A percentile compares a stretch with the other conserved stretches of the same genome.
These are phyloP conservation scores for Tricharina praecox DNA, from an alignment of 495 filamentous ascomycete genomes.

Conservation along the genomic window DNA sequence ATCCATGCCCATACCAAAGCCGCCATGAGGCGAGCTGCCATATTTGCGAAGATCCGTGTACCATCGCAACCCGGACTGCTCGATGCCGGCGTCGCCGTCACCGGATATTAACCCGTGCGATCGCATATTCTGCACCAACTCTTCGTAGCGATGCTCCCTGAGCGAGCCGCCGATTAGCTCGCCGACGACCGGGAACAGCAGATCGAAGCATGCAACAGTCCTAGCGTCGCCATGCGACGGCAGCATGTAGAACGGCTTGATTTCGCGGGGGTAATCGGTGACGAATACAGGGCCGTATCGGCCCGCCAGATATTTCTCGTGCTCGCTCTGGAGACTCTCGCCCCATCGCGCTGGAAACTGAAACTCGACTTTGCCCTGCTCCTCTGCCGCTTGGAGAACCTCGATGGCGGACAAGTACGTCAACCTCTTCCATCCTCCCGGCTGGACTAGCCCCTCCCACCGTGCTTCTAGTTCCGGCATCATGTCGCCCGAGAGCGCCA, in stretches of 20 bases:
- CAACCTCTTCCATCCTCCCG: slow-evolving; percentile 55
- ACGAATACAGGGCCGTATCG: slow-evolving; percentile 68
- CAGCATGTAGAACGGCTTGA: slow-evolving; percentile 96
- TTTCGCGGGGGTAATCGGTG: slow-evolving; percentile 67
- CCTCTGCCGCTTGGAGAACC: slow-evolving; percentile 43
- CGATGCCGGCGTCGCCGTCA: slow-evolving; percentile 17
- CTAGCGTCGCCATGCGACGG: slow-evolving; percentile 10
- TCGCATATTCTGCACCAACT: slow-evolving; percentile 59
- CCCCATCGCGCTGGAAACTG: slow-evolving; percentile 50
- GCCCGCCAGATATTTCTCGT: slow-evolving; percentile 75
- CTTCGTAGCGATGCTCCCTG: slow-evolving; percentile 66
- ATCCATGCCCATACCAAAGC: slow-evolving; percentile 90
- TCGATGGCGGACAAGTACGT: slow-evolving; percentile 69
- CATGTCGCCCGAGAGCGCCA: slow-evolving; percentile 22
- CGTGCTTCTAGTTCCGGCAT: slow-evolving; percentile 37
- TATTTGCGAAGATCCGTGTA: slow-evolving; percentile 88
- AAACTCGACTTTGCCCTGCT: slow-evolving; percentile 38
- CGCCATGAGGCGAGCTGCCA: slow-evolving; percentile 88
- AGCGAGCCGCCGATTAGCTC: slow-evolving; percentile 87
- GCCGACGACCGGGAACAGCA: slow-evolving; percentile 74
- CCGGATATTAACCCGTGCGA: slow-evolving; percentile 30
- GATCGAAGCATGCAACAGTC: slow-evolving; percentile 89
- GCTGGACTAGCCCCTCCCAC: slow-evolving; percentile 49
- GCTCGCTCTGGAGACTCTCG: slow-evolving; percentile 70
- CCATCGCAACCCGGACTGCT: slow-evolving; percentile 55